Conservation (phyloP, 768 basidiomycete genomes). For the Amanita rimosa region DNA sequence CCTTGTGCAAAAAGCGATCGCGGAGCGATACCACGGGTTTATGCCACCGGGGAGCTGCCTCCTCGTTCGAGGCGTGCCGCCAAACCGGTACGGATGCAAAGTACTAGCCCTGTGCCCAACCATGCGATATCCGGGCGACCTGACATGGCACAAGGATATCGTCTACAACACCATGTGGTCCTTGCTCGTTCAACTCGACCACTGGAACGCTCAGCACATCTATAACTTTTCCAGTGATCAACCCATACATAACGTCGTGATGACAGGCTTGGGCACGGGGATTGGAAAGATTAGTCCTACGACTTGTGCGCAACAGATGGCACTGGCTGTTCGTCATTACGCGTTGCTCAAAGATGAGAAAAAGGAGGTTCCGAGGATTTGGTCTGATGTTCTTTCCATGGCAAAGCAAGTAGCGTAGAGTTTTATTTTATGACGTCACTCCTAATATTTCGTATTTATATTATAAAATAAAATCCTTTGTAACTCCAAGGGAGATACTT, state of each 20-base stretch:
- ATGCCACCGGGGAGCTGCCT: neutral
- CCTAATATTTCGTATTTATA: too few relatives aligned
- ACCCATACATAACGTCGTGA: slow-evolving; percentile 5
- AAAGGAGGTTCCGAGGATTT: neutral
- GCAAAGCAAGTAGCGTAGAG: neutral
- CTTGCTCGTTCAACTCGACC: slow-evolving; percentile 5
- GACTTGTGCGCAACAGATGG: slow-evolving; percentile 10
- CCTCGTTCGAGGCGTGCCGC: neutral
- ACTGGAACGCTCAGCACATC: neutral
- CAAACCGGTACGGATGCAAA: neutral
- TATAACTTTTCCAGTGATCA: neutral
- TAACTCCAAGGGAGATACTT: too few relatives aligned
- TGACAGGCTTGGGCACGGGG: slow-evolving; percentile 11
- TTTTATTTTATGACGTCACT: neutral
- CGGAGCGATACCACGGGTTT: neutral
- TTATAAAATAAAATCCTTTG: too few relatives aligned
- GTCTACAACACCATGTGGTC: slow-evolving; percentile 11
- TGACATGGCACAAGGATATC: slow-evolving; percentile 9
- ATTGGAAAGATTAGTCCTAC: slow-evolving; percentile 3
- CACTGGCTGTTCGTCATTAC: slow-evolving; percentile 8
- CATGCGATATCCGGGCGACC: slow-evolving; percentile 7
- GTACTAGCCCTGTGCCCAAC: slow-evolving; percentile 2
- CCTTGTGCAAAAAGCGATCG: neutral
- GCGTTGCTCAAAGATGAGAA: neutral
- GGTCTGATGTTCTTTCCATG: neutral